Percentiles rank a stretch among this genome's conserved stretches.
Evolutionary conservation across 148 eudicot genomes (phyloP).

Genomic region (Tetragonia tetragonoides): DNA sequence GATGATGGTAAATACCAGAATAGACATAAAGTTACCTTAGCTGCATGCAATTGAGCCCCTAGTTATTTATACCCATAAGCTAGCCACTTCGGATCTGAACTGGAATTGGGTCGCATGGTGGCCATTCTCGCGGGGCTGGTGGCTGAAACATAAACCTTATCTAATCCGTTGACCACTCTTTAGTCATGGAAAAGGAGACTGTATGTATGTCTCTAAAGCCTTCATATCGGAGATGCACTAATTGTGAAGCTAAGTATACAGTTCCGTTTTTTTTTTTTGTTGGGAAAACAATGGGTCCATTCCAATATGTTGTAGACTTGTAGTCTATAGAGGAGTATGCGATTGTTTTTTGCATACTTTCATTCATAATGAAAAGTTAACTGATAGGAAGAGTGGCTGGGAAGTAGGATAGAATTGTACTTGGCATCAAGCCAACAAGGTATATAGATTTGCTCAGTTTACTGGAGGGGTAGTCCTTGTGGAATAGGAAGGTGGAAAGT

Average conservation of each 20-base stretch:
- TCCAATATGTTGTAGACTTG: too few relatives aligned
- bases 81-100: too few relatives aligned
- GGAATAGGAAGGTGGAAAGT: not conserved
- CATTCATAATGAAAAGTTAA: not conserved
- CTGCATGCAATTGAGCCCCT: too few relatives aligned
- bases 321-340: not conserved
- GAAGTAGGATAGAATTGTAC: not conserved
- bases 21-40: too few relatives aligned
- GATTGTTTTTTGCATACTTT: not conserved
- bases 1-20: too few relatives aligned
- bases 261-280: not conserved
- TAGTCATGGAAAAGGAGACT: too few relatives aligned
- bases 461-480: not conserved
- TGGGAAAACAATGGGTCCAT: not conserved
- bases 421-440: not conserved
- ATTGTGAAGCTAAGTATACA: not conserved
- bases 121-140: too few relatives aligned
- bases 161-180: too few relatives aligned
- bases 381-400: not conserved
- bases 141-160: not conserved
- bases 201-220: not conserved
- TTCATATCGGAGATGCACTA: not conserved
- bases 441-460: not conserved
- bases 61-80: too few relatives aligned
- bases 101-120: too few relatives aligned